Base-by-base conservation (phyloP, 345 rosid species). In the Noccaea bulbosa region DNA sequence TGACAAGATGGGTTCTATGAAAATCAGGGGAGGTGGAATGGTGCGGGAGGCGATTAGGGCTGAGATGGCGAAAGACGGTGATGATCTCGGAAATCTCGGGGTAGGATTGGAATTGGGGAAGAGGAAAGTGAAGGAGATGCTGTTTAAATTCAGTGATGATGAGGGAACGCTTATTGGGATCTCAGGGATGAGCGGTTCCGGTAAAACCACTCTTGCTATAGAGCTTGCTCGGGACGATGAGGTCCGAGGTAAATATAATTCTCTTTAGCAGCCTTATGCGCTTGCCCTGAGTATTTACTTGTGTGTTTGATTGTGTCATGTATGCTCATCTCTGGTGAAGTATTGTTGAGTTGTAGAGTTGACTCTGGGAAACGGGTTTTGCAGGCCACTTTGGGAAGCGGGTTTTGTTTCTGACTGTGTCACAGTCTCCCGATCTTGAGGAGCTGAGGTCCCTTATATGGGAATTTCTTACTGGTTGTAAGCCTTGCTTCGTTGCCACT, bases 401-500 rank as follows among this genome's bases (percentile, higher is more conserved):
- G 66, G 70, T 89, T 73, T 65, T 86, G 80, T 89, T 84, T 78
- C 70, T 87, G 72, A 89, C 86, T 0, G 95, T 88, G 11, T 93
- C 99, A 14, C 93, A 88, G 60, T 91, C 96, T 48, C 99, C 99
- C 5, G 71, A 86, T 73, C n/a, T 85, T 48, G 88, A 83, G 65
- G 78, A 50, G 14, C 55, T 94, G 37, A 85, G 59, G 73, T 51
- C 77, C 8, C 67, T 10, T 69, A 83, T 91, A 8, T 77, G 52
- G 82, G 69, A 64, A n/a, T 88, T 77, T 66, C 22, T 91, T 27
- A 61, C 77, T 38, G 88, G 83, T 30, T 38, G 15, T 63, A 77
- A 84, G 33, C 76, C 40, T n/a, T 10, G 61, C 11, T 77, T 43
- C 59, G 52, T 65, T 48, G 48, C 57, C 30, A 48, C 74, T 60